Base-by-base conservation (phyloP, 83 land plant genomes). In the Diphasiastrum complanatum region DNA sequence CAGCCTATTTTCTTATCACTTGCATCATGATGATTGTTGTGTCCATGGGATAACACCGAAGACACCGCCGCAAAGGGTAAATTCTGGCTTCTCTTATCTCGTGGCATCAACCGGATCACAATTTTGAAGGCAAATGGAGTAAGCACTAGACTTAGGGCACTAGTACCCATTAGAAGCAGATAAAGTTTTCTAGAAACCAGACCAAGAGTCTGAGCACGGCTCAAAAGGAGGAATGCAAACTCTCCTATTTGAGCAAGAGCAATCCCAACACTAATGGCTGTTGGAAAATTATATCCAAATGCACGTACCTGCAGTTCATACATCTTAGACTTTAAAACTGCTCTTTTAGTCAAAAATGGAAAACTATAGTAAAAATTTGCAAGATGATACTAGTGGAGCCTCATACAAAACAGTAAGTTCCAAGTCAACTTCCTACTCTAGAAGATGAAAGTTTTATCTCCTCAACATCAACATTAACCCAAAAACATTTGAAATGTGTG, bases 181-280 rank as follows among this genome's bases (percentile, higher is more conserved):
- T 55, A 55, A 1, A 55, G 59, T 27, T 55, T 55, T 32, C 59
- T 55, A 16, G 59, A 55, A 0, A 55, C 59, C 5, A 55, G 59
- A 14, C 59, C 59, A 31, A 55, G 34, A 27, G 35, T 35, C 27
- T 55, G 59, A 32, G 59, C 59, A 27, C 59, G 59, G 59, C 59
- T 55, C 0, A 55, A 19, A 24, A 55, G 59, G 28, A 55, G 35
- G 19, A 55, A 55, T 27, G 59, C 26, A 35, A 55, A 55, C 35
- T 55, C 59, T 14, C 59, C 59, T 11, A 55, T 55, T 19, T 55
- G 59, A 16, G 59, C 59, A 30, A 55, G 59, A 32, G 59, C 59
- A 55, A 55, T 55, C 11, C 59, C 59, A 55, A 55, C 59, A 27
- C 59, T 55, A 12, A 55, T 30, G 11, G 59, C 20, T 26, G 35